A percentile compares a stretch with the other conserved stretches of the same genome.
These are phyloP conservation scores for Cyphellophora attinorum DNA, from an alignment of 2,329 filamentous ascomycete genomes.

Conservation along the genomic window DNA sequence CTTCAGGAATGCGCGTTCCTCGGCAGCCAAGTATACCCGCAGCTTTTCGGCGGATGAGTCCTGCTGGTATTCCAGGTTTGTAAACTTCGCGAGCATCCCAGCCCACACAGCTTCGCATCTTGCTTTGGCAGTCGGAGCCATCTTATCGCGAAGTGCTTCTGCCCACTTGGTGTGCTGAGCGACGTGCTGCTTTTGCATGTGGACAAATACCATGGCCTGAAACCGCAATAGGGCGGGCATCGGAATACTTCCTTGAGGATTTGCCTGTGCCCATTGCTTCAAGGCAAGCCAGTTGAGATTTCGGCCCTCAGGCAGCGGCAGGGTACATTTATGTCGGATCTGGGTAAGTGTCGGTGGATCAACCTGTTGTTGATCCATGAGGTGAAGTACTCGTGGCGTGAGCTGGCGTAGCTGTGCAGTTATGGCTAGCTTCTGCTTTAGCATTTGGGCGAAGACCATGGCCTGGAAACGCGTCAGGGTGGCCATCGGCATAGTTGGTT, in stretches of 20 bases:
- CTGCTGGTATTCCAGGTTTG: too few relatives aligned
- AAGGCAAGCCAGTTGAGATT: conserved; percentile 13
- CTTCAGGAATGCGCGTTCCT: too few relatives aligned
- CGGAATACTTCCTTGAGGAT: conserved; percentile 11
- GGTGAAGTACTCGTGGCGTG: conserved; percentile 14
- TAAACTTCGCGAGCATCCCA: too few relatives aligned
- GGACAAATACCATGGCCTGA: conserved; percentile 14
- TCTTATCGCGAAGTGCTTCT: too few relatives aligned
- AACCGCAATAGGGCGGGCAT: conserved; percentile 12
- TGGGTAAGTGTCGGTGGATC: conserved; percentile 11
- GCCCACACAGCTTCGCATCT: too few relatives aligned
- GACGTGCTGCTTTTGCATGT: conserved; percentile 11
- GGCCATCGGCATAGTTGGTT: conserved; percentile 10
- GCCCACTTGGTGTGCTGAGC: too few relatives aligned
- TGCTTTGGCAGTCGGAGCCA: too few relatives aligned
- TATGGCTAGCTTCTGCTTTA: conserved; percentile 7
- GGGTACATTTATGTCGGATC: background rate
- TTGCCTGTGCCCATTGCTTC: conserved; percentile 15
- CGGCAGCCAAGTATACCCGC: too few relatives aligned
- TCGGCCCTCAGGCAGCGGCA: conserved; percentile 8
- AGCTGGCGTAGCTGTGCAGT: conserved; percentile 2
- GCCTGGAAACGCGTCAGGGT: conserved; percentile 14
- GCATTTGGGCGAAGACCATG: conserved; percentile 12
- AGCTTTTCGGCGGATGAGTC: too few relatives aligned
- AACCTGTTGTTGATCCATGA: conserved; percentile 15